Percentiles rank a stretch among this genome's conserved stretches.
phyloP scores from a whole-genome alignment of 2,329 filamentous ascomycete genomes.

The Fusarium sp. region DNA sequence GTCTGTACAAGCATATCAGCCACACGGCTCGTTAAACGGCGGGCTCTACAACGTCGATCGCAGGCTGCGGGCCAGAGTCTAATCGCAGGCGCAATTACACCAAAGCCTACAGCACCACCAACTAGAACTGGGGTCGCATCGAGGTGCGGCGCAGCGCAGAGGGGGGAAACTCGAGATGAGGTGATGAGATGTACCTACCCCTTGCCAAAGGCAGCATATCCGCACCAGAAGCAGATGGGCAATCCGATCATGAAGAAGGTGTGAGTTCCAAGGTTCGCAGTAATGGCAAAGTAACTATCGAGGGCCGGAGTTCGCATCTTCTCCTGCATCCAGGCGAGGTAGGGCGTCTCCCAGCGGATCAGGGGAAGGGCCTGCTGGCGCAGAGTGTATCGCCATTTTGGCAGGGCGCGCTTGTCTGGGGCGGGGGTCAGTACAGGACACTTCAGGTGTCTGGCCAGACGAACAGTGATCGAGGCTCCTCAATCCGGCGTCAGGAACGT shows the following conservation, averaged over 20 bases:
- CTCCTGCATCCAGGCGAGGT: constrained; percentile 86
- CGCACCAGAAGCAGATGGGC: constrained; percentile 96
- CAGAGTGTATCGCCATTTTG: constrained; percentile 85
- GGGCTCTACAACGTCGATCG: background rate
- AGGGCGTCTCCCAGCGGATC: constrained; percentile 93
- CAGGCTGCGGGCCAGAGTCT: background rate
- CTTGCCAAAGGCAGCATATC: constrained; percentile 82
- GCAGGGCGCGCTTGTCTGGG: constrained; percentile 81
- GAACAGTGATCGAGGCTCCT: constrained; percentile 80
- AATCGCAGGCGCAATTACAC: background rate
- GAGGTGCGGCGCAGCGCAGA: constrained; percentile 23
- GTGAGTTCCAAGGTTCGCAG: constrained; percentile 94
- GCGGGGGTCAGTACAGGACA: constrained; percentile 3
- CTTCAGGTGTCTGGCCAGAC: background rate
- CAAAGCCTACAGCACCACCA: background rate
- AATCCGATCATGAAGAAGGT: constrained; percentile 98
- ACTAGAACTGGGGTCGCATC: background rate
- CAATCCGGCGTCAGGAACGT: constrained; percentile 73
- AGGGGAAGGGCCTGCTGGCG: constrained; percentile 84
- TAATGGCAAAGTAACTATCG: constrained; percentile 96
- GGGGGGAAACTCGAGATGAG: constrained; percentile 2
- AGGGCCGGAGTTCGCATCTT: constrained; percentile 80
- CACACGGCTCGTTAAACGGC: background rate
- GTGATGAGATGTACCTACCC: constrained; percentile 66
- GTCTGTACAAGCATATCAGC: constrained; percentile 51